Evolutionary conservation across 345 rosid genomes (phyloP).

Genomic region (Pistacia atlantica): DNA sequence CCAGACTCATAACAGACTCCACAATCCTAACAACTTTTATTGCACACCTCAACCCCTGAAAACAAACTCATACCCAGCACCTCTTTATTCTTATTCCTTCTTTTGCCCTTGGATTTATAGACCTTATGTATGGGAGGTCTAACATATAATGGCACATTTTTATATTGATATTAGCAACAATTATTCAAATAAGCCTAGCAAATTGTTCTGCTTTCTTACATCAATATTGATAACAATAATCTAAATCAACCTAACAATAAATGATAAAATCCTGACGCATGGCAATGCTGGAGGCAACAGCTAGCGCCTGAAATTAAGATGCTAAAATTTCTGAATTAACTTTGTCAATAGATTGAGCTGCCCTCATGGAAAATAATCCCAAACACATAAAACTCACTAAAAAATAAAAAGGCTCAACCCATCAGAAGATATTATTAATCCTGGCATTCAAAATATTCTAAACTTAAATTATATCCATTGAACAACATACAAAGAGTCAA

Average conservation of each 20-base stretch:
- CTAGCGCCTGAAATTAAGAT: background rate
- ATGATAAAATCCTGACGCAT: background rate
- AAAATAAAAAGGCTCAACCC: background rate
- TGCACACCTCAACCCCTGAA: no score
- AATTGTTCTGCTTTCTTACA: no score
- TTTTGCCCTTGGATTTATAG: no score
- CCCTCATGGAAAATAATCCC: background rate
- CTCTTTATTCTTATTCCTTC: no score
- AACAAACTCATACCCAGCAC: no score
- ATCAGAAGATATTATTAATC: no score
- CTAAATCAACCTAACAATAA: background rate
- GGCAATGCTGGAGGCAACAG: background rate
- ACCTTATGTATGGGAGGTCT: no score
- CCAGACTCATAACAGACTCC: no score
- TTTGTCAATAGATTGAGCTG: constrained; percentile 2
- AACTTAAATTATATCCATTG: background rate
- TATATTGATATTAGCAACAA: background rate
- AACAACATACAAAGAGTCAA: background rate
- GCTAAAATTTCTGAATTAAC: background rate
- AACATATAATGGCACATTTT: background rate
- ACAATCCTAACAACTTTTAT: no score
- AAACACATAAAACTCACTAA: background rate
- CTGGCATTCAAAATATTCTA: background rate
- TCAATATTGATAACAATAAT: no score
- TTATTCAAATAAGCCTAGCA: background rate